Percentiles rank a stretch among this genome's conserved stretches.
These are phyloP conservation scores for Berkeleyomyces rouxiae DNA, from an alignment of 2,329 filamentous ascomycete genomes.

Conservation along the genomic window DNA sequence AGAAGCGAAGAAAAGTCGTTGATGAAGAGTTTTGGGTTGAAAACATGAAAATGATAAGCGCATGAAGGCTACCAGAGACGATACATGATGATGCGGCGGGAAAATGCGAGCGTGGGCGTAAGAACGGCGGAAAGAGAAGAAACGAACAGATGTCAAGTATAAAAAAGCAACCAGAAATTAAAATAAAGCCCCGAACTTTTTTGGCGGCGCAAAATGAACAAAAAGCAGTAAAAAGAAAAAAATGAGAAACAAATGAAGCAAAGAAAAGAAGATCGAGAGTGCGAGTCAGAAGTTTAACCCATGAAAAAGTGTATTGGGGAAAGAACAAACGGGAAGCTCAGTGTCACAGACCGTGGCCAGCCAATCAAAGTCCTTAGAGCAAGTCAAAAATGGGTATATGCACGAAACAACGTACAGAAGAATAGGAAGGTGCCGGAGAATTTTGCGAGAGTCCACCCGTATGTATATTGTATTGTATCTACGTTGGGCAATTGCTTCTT, in stretches of 20 bases:
- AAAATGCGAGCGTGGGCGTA: conserved; percentile 12
- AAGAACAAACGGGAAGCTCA: background rate
- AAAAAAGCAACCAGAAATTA: background rate
- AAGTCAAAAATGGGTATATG: background rate
- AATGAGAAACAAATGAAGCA: background rate
- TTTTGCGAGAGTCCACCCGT: background rate
- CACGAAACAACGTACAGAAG: background rate
- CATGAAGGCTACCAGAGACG: conserved; percentile 12
- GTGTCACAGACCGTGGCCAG: background rate
- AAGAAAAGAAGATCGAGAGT: conserved; percentile 1
- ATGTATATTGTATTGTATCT: background rate
- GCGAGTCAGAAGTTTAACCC: conserved; percentile 18
- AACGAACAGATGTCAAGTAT: background rate
- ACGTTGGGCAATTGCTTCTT: background rate
- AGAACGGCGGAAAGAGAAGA: conserved; percentile 12
- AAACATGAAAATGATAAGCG: conserved; percentile 13
- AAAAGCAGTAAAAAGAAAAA: background rate
- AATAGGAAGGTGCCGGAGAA: background rate
- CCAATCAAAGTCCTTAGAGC: background rate
- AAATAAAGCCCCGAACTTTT: background rate
- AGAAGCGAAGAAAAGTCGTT: conserved; percentile 15
- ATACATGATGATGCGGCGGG: conserved; percentile 1
- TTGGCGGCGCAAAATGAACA: background rate
- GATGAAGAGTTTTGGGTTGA: background rate
- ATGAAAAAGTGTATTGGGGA: conserved; percentile 6